Evolutionary conservation across 257 asterid species (phyloP).

Genomic region (Haberlea rhodopensis): DNA sequence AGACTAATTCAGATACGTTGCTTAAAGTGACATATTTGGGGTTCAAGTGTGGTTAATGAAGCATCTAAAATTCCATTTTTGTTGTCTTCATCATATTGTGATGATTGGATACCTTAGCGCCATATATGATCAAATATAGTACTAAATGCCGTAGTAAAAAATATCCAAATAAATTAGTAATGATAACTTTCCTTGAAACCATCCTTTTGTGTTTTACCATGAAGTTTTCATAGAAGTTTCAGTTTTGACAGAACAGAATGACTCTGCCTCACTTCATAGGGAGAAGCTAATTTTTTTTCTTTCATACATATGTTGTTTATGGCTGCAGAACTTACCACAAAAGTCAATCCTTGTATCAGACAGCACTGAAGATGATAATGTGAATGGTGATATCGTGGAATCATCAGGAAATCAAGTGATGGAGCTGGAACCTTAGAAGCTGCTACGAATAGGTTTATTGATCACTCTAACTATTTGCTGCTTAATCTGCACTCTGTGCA

Average conservation of each 20-base stretch:
- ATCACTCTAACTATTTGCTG: constrained; percentile 15
- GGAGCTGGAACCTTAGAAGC: constrained; percentile 32
- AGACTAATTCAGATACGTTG: too few relatives aligned
- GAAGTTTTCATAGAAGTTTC: constrained; percentile 6
- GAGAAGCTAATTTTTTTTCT: constrained; percentile 20
- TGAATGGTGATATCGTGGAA: constrained; percentile 34
- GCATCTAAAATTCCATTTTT: too few relatives aligned
- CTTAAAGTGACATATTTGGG: too few relatives aligned
- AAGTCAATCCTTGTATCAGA: constrained; percentile 31
- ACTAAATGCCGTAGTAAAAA: too few relatives aligned
- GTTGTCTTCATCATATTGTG: too few relatives aligned
- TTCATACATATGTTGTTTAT: constrained; percentile 18
- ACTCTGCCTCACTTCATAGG: neutral
- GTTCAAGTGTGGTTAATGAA: too few relatives aligned
- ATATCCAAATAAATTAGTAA: too few relatives aligned
- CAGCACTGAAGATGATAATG: constrained; percentile 22
- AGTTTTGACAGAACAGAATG: neutral
- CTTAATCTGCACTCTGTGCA: constrained; percentile 5
- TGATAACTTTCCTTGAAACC: too few relatives aligned
- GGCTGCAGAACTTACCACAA: constrained; percentile 29
- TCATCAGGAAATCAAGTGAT: constrained; percentile 34
- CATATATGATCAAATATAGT: too few relatives aligned
- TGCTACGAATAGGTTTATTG: constrained; percentile 36
- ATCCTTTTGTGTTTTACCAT: neutral
- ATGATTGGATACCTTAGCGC: too few relatives aligned